Evolutionary conservation across 106 monocot genomes (phyloP).

Genomic region (Triglochin maritima): DNA sequence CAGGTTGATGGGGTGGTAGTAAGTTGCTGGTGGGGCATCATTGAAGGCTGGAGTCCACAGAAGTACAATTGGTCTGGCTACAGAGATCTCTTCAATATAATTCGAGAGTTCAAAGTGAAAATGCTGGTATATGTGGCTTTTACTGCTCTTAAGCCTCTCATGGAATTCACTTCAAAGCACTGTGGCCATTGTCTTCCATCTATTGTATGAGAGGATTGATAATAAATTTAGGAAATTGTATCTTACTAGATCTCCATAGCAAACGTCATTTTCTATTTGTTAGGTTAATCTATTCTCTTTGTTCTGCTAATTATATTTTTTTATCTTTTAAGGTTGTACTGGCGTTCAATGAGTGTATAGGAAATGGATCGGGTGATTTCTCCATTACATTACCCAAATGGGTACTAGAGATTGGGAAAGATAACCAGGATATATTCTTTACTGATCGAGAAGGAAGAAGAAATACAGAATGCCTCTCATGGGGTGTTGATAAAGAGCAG

Average conservation of each 20-base stretch:
- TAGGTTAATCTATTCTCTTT: neutral
- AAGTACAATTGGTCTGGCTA: slow-evolving; percentile 96
- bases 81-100: slow-evolving; percentile 66
- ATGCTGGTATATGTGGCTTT: slow-evolving; percentile 40
- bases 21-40: slow-evolving; percentile 97
- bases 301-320: neutral
- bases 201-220: neutral
- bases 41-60: slow-evolving; percentile 78
- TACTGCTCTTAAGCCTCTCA: too few relatives aligned
- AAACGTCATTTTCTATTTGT: too few relatives aligned
- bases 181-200: neutral
- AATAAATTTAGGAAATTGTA: neutral
- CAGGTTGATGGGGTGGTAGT: slow-evolving; percentile 84
- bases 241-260: too few relatives aligned
- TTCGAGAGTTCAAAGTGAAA: slow-evolving; percentile 74
- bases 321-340: slow-evolving; percentile 50
- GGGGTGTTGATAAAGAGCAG: slow-evolving; percentile 89
- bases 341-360: slow-evolving; percentile 71
- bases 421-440: slow-evolving; percentile 96
- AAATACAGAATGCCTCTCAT: slow-evolving; percentile 84
- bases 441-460: slow-evolving; percentile 94
- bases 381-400: slow-evolving; percentile 83
- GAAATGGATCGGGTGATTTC: slow-evolving; percentile 47
- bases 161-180: too few relatives aligned
- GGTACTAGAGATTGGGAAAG: slow-evolving; percentile 90